phyloP scores from a whole-genome alignment of 164 flowering plant species.

The Houttuynia cordata region DNA sequence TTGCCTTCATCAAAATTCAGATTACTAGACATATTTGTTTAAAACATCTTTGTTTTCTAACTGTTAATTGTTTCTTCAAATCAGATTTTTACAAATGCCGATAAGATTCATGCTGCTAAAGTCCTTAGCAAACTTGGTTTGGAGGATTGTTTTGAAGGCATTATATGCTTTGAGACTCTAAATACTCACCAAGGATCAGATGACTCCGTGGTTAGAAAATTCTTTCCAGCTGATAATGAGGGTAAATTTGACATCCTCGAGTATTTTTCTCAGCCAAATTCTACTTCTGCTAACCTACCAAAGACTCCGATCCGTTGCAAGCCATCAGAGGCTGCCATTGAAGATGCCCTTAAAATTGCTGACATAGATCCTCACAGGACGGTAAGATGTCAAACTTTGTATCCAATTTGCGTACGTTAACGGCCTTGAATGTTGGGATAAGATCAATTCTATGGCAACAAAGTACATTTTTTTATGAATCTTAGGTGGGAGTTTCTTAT shows the following conservation, averaged over 20 bases:
- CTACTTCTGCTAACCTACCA: conserved; percentile 28
- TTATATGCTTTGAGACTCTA: conserved; percentile 78
- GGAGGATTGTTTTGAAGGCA: conserved; percentile 78
- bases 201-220: not conserved
- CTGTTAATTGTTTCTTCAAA: not conserved
- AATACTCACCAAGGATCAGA: conserved; percentile 24
- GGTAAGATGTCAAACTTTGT: conserved; percentile 30
- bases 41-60: not conserved
- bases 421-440: not conserved
- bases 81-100: conserved; percentile 78
- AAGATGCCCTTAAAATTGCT: conserved; percentile 57
- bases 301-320: conserved; percentile 73
- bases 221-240: conserved; percentile 2
- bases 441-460: not conserved
- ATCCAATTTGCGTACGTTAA: not conserved
- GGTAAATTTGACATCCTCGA: conserved; percentile 26
- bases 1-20: conserved; percentile 5
- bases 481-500: too few species aligned
- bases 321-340: conserved; percentile 54
- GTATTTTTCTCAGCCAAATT: conserved; percentile 16
- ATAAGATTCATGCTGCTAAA: conserved; percentile 56
- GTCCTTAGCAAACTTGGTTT: conserved; percentile 62
- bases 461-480: not conserved
- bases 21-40: not conserved
- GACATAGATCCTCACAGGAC: conserved; percentile 57